Percentiles rank a stretch among this genome's conserved stretches.
Conservation (phyloP, 345 rosid genomes). For the Hibiscus mutabilis region DNA sequence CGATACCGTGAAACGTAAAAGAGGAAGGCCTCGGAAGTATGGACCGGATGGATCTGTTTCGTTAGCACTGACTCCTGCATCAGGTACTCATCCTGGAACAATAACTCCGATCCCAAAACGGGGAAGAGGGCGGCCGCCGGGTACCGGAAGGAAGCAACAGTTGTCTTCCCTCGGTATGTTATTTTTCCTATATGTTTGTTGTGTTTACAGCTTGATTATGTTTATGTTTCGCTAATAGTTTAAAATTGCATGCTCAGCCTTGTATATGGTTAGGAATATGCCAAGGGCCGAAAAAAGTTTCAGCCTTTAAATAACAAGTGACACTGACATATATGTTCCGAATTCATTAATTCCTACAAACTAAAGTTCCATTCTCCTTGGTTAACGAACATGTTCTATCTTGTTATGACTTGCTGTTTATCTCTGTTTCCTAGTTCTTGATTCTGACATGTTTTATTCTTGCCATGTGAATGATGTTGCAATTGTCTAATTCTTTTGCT, state of each 20-base stretch:
- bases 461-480: background rate
- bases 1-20: conserved; percentile 62
- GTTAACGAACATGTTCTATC: background rate
- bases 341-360: background rate
- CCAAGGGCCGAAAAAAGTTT: background rate
- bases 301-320: background rate
- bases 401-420: background rate
- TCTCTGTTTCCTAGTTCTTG: conserved; percentile 1
- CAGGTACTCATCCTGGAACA: conserved; percentile 48
- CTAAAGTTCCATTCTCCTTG: background rate
- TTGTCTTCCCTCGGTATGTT: conserved; percentile 56
- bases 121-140: conserved; percentile 91
- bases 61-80: conserved; percentile 65
- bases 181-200: conserved; percentile 6
- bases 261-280: background rate
- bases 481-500: conserved; percentile 25
- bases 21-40: conserved; percentile 89
- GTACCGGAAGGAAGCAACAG: conserved; percentile 76
- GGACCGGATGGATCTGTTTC: conserved; percentile 74
- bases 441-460: conserved; percentile 3
- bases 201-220: background rate
- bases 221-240: background rate
- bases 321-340: background rate
- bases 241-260: background rate
- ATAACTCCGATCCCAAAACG: conserved; percentile 61